Conservation (phyloP, 257 asterid genomes). For the Solanum rostratum region DNA sequence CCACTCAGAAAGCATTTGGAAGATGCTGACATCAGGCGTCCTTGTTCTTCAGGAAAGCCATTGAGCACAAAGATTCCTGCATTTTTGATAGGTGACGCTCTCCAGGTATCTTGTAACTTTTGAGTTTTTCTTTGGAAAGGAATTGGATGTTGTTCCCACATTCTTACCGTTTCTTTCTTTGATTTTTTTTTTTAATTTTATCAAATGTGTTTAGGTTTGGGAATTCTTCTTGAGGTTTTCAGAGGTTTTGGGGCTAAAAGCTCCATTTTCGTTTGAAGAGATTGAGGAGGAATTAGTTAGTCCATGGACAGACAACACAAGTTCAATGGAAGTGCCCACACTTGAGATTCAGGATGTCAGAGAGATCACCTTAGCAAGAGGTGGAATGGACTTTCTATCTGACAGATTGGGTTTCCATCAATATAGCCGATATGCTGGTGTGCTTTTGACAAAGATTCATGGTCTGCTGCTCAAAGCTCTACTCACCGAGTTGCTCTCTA, state of each 20-base stretch:
- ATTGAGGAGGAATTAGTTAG: slow-evolving; percentile 63
- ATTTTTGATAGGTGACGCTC: slow-evolving; percentile 70
- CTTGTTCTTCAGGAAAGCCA: slow-evolving; percentile 66
- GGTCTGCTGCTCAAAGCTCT: slow-evolving; percentile 57
- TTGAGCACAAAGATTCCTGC: slow-evolving; percentile 62
- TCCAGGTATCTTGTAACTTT: slow-evolving; percentile 47
- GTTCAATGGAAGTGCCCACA: slow-evolving; percentile 18
- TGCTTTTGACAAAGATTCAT: slow-evolving; percentile 43
- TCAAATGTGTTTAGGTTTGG: slow-evolving; percentile 56
- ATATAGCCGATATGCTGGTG: slow-evolving; percentile 38
- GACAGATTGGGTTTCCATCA: slow-evolving; percentile 20
- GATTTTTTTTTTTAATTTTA: background rate
- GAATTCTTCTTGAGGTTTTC: slow-evolving; percentile 70
- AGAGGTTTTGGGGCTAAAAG: slow-evolving; percentile 62
- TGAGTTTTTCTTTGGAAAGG: background rate
- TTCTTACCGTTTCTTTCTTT: slow-evolving; percentile 11
- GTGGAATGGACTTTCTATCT: slow-evolving; percentile 19
- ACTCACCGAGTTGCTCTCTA: slow-evolving; percentile 63
- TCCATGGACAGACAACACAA: slow-evolving; percentile 54
- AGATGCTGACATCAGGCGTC: slow-evolving; percentile 31
- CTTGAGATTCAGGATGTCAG: slow-evolving; percentile 21
- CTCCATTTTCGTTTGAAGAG: slow-evolving; percentile 58
- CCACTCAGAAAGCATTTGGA: slow-evolving; percentile 22
- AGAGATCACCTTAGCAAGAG: slow-evolving; percentile 19
- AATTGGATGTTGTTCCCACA: background rate